A percentile compares a stretch with the other conserved stretches of the same genome.
Conservation (phyloP, 371 early-diverging fungal genomes). For the Mucor racemosus region DNA sequence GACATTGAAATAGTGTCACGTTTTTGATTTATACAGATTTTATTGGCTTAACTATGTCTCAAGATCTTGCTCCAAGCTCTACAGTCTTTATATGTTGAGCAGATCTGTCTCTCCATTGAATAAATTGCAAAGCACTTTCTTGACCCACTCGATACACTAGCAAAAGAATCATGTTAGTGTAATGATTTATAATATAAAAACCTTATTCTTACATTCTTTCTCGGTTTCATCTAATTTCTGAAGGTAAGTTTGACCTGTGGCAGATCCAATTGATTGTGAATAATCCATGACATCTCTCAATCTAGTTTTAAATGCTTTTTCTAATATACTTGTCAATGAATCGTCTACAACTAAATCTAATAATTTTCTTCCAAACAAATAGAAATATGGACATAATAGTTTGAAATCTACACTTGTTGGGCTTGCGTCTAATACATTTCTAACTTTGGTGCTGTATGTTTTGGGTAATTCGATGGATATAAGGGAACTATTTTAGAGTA, state of each 20-base stretch:
- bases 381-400: conserved; percentile 47
- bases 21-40: conserved; percentile 4
- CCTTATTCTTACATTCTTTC: conserved; percentile 48
- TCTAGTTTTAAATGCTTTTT: conserved; percentile 46
- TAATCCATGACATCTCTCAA: conserved; percentile 45
- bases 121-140: conserved; percentile 34
- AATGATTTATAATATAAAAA: no score
- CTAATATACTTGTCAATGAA: conserved; percentile 31
- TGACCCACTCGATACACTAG: conserved; percentile 49
- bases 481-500: conserved; percentile 21
- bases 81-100: conserved; percentile 24
- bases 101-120: conserved; percentile 40
- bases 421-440: conserved; percentile 48
- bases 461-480: conserved; percentile 45
- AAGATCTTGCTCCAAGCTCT: conserved; percentile 15
- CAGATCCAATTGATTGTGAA: conserved; percentile 38
- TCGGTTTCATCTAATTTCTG: conserved; percentile 56
- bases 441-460: conserved; percentile 43
- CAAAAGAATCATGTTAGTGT: no score
- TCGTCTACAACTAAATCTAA: conserved; percentile 39
- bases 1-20: conserved; percentile 6
- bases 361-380: conserved; percentile 46
- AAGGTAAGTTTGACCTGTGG: conserved; percentile 40
- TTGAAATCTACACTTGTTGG: conserved; percentile 45
- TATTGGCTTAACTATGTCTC: conserved; percentile 4